A percentile compares a stretch with the other conserved stretches of the same genome.
phyloP scores from a whole-genome alignment of 352 stramenopile species.

The Pythium aquatile region DNA sequence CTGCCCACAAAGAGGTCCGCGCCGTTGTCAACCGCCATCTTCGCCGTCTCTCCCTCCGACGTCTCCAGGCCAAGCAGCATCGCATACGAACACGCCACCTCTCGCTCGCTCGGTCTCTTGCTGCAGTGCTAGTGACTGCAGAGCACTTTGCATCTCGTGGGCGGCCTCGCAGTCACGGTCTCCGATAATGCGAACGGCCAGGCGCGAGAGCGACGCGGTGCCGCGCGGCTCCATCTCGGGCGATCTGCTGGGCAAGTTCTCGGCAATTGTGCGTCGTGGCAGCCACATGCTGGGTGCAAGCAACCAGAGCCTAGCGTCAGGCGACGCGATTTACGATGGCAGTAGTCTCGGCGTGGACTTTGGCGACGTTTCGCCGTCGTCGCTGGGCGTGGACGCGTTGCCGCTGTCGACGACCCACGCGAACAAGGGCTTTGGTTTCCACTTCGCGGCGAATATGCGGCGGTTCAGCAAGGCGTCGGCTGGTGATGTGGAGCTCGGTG shows the following conservation, averaged over 20 bases:
- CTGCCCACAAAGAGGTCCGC: background rate
- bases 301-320: conserved; percentile 10
- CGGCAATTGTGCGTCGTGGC: conserved; percentile 45
- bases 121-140: background rate
- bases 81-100: background rate
- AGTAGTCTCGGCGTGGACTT: background rate
- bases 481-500: background rate
- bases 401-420: conserved; percentile 7
- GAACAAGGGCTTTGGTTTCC: conserved; percentile 9
- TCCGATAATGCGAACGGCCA: conserved; percentile 8
- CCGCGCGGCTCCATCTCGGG: conserved; percentile 38
- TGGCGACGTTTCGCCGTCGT: background rate
- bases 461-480: conserved; percentile 26
- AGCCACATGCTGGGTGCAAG: conserved; percentile 29
- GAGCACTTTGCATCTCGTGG: background rate
- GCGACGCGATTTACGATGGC: background rate
- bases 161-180: background rate
- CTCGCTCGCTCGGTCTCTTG: background rate
- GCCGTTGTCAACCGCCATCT: conserved; percentile 20
- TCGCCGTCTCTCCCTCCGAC: background rate
- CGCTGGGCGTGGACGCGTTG: background rate
- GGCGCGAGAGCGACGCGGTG: conserved; percentile 31
- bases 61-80: background rate
- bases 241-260: conserved; percentile 48
- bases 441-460: conserved; percentile 15